Conservation (phyloP, 345 rosid genomes). For the Eucalyptus microcorys region DNA sequence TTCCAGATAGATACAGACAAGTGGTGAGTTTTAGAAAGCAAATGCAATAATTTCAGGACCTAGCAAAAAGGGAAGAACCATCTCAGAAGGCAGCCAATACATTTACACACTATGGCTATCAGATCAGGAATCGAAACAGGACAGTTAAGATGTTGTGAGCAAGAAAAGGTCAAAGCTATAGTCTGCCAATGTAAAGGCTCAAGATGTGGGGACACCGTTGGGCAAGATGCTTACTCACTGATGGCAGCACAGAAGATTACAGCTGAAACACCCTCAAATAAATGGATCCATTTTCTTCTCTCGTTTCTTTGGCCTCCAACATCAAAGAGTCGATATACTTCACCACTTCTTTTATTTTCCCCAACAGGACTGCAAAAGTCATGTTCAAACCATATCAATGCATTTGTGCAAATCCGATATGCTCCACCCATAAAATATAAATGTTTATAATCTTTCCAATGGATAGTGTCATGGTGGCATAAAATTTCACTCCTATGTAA, state of each 20-base stretch:
- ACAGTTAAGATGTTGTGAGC: background rate
- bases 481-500: background rate
- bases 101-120: background rate
- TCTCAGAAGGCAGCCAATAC: background rate
- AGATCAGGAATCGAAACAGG: background rate
- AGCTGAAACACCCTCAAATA: slow-evolving; percentile 98
- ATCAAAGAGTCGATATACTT: slow-evolving; percentile 94
- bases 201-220: background rate
- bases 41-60: background rate
- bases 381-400: background rate
- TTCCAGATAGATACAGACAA: background rate
- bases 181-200: background rate
- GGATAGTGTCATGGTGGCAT: background rate
- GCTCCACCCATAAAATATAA: background rate
- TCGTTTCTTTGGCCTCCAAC: slow-evolving; percentile 99
- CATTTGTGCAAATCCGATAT: background rate
- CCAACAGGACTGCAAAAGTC: slow-evolving; percentile 73
- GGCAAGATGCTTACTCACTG: slow-evolving; percentile 72
- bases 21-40: background rate
- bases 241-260: slow-evolving; percentile 97
- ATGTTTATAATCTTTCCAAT: background rate
- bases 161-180: background rate
- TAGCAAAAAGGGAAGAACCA: background rate
- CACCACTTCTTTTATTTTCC: slow-evolving; percentile 93
- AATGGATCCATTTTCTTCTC: slow-evolving; percentile 99